These are phyloP conservation scores for Ramicandelaber brevisporus DNA, from an alignment of 192 early-diverging fungal genomes.

Conservation along the genomic window DNA sequence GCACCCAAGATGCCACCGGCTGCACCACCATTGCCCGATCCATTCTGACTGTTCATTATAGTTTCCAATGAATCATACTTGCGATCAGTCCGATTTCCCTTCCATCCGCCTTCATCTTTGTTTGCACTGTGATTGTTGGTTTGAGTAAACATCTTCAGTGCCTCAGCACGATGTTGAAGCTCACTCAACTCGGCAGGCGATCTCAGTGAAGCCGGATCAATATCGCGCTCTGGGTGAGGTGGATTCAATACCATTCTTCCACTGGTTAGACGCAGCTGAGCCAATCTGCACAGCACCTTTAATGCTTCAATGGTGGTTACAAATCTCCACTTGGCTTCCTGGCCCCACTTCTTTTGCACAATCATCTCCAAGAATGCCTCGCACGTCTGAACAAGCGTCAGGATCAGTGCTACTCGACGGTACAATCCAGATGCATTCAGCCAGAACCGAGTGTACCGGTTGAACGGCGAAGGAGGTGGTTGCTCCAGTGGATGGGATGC, in stretches of 20 bases:
- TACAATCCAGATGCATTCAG: slow-evolving; percentile 17
- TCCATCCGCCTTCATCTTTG: slow-evolving; percentile 11
- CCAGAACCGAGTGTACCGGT: slow-evolving; percentile 48
- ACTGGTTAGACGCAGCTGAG: slow-evolving; percentile 9
- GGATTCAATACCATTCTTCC: slow-evolving; percentile 12
- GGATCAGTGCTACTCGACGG: slow-evolving; percentile 23
- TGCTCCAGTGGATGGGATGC: no score
- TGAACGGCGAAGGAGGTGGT: no score
- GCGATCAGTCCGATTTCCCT: slow-evolving; percentile 19
- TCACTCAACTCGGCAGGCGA: no score
- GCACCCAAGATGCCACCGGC: no score
- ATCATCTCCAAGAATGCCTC: slow-evolving; percentile 61
- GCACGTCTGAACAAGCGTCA: slow-evolving; percentile 42
- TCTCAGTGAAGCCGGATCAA: slow-evolving; percentile 14
- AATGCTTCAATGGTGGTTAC: slow-evolving; percentile 33
- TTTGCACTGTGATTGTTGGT: not conserved
- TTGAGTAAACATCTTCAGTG: no score
- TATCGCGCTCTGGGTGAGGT: slow-evolving; percentile 14
- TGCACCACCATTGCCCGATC: slow-evolving; percentile 7
- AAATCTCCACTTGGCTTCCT: slow-evolving; percentile 27
- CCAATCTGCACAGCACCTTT: slow-evolving; percentile 25
- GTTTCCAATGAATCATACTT: slow-evolving; percentile 14
- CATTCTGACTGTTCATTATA: slow-evolving; percentile 9
- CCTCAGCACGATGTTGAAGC: no score
- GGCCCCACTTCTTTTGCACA: slow-evolving; percentile 30